phyloP scores from a whole-genome alignment of 257 asterid genomes.

The Rhazya stricta region DNA sequence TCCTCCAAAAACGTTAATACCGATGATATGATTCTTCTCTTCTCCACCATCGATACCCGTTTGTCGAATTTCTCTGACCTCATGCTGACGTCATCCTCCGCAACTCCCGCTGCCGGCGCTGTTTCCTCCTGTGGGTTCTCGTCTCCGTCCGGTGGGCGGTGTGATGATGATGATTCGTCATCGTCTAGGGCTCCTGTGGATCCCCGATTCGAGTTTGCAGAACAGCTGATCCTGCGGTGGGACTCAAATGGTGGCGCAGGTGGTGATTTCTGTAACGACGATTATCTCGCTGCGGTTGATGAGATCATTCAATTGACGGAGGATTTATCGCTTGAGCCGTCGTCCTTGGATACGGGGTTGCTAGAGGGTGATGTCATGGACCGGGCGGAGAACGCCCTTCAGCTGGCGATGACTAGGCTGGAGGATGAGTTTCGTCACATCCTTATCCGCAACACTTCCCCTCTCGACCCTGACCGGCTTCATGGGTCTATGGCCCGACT shows the following conservation, averaged over 20 bases:
- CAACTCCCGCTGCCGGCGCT: slow-evolving; percentile 7
- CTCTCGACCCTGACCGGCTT: slow-evolving; percentile 65
- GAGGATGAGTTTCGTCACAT: slow-evolving; percentile 86
- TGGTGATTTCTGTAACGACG: slow-evolving; percentile 37
- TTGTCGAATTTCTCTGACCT: slow-evolving; percentile 62
- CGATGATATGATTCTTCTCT: slow-evolving; percentile 67
- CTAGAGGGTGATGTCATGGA: slow-evolving; percentile 36
- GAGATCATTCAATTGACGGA: slow-evolving; percentile 67
- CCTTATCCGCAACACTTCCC: slow-evolving; percentile 48
- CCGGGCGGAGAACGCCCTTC: slow-evolving; percentile 75
- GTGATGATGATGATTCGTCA: slow-evolving; percentile 6
- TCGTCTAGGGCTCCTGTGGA: slow-evolving; percentile 11
- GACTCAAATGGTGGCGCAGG: slow-evolving; percentile 28
- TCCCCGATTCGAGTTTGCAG: slow-evolving; percentile 54
- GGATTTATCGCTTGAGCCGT: slow-evolving; percentile 40
- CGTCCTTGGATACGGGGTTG: slow-evolving; percentile 12
- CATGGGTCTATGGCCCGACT: slow-evolving; percentile 38
- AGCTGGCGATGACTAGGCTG: slow-evolving; percentile 71
- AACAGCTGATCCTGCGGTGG: slow-evolving; percentile 41
- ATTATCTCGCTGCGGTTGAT: slow-evolving; percentile 64
- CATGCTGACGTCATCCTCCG: slow-evolving; percentile 22
- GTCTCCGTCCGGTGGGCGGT: slow-evolving; percentile 17
- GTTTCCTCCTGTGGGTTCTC: slow-evolving; percentile 20
- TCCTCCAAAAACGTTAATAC: slow-evolving; percentile 51
- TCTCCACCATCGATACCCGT: slow-evolving; percentile 78